Percentiles rank a stretch among this genome's conserved stretches.
Evolutionary conservation across 805 yeast species (phyloP).

Genomic region (Starmerella stigmatis): DNA sequence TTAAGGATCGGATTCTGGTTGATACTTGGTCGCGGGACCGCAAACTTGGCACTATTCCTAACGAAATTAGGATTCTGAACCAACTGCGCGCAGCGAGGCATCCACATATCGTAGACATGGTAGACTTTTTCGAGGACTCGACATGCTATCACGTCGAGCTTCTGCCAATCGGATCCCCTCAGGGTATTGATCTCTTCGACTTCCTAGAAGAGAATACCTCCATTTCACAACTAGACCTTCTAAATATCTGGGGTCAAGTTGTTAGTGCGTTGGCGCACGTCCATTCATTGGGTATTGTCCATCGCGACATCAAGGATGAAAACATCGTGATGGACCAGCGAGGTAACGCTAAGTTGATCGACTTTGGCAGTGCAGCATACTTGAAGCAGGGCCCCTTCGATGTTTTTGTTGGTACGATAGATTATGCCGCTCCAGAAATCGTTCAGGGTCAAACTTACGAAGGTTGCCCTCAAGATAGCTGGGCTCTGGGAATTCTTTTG

Average conservation of each 20-base stretch:
- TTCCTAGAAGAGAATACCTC: constrained; percentile 47
- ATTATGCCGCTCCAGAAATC: constrained; percentile 96
- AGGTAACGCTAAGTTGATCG: constrained; percentile 75
- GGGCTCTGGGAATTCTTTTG: constrained; percentile 89
- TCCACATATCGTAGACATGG: constrained; percentile 71
- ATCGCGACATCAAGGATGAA: constrained; percentile 91
- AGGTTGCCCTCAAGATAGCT: constrained; percentile 90
- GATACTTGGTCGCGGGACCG: constrained; percentile 97
- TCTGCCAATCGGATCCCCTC: constrained; percentile 69
- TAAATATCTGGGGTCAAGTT: constrained; percentile 42
- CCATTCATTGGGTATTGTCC: constrained; percentile 76
- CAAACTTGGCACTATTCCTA: constrained; percentile 81
- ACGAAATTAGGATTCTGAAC: constrained; percentile 91
- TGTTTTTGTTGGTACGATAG: constrained; percentile 94
- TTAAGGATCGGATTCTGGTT: constrained; percentile 83
- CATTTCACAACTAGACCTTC: background rate
- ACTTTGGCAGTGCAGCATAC: constrained; percentile 92
- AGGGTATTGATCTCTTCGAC: constrained; percentile 89
- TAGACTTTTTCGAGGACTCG: constrained; percentile 89
- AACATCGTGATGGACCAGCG: constrained; percentile 73
- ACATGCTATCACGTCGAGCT: constrained; percentile 84
- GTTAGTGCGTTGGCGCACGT: constrained; percentile 70
- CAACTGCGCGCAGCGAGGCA: constrained; percentile 61
- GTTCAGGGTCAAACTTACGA: constrained; percentile 77
- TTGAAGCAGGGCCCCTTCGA: constrained; percentile 88